Conservation (phyloP, 129 eudicot genomes). For the Flaveria trinervia region DNA sequence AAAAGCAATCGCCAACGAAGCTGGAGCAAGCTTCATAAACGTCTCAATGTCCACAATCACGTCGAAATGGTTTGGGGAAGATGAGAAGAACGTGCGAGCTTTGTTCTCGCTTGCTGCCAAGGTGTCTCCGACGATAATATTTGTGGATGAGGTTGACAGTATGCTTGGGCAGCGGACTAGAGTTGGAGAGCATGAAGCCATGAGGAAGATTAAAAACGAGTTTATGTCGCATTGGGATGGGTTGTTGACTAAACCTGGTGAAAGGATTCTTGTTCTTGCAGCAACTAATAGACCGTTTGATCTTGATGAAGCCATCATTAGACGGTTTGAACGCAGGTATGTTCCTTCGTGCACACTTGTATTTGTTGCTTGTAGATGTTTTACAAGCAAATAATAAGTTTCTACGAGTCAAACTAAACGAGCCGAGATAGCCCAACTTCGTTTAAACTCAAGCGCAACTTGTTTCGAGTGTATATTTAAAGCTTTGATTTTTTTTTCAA, state of each 20-base stretch:
- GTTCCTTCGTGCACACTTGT: background rate
- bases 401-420: too few species aligned
- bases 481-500: too few species aligned
- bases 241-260: constrained; percentile 66
- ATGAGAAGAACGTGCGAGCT: constrained; percentile 90
- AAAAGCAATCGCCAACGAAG: constrained; percentile 91
- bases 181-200: constrained; percentile 97
- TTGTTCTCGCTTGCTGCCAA: constrained; percentile 92
- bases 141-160: constrained; percentile 94
- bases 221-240: constrained; percentile 99
- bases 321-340: constrained; percentile 94
- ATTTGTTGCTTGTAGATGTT: background rate
- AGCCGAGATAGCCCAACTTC: too few species aligned
- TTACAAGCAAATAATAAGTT: too few species aligned
- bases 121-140: constrained; percentile 84
- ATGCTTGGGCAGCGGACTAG: constrained; percentile 96
- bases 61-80: constrained; percentile 98
- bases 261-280: constrained; percentile 92
- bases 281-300: constrained; percentile 96
- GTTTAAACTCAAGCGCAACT: too few species aligned
- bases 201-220: constrained; percentile 92
- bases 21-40: constrained; percentile 93
- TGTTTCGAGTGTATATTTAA: too few species aligned
- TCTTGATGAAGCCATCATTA: constrained; percentile 92
- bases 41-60: constrained; percentile 97